Evolutionary conservation across 257 asterid species (phyloP), one percentile per base, ranked within the genome.

Genomic region (Solanum tarapatanum): DNA sequence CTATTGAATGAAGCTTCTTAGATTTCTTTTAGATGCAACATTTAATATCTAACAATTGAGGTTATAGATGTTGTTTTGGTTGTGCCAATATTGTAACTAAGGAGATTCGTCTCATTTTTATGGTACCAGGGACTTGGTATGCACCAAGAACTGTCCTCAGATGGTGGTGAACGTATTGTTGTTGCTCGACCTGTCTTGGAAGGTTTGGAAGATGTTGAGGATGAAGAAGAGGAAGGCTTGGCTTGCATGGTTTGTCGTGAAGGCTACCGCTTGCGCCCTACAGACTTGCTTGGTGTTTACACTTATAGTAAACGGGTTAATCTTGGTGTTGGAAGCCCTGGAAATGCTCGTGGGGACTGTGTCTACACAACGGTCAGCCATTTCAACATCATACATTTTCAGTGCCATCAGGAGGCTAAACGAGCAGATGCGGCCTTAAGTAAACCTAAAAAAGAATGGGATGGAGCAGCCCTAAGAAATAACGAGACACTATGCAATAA

Each of bases 221-320:
- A 97, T 43, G 99, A 97, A 91, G 98, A 82, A 30, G 69, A 95
- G 92, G 98, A 94, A 66, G 99, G 98, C 51, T 87, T 96, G 86
- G 98, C 99, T 88, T 97, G 99, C 96, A 96, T 97, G 98, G 99
- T 97, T 82, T 97, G 99, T 87, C 93, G 99, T 51, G 99, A 97
- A 90, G 99, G 99, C 74, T 97, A 96, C 93, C 91, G 88, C 66
- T 89, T 97, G 91, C 93, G 99, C 89, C 98, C 99, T 85, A 92
- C 94, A 73, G 99, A 97, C 89, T 86, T 94, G 87, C 88, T 97
- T 91, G 99, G 99, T 35, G 94, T 91, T 84, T 96, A 97, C 92
- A 92, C 99, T 36, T 97, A 95, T 88, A 96, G 99, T 89, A 97
- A 97, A 90, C 97, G 99, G 88, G 99, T 97, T 88, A 96, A 93